These are phyloP conservation scores for Puccinia novopanici DNA, from an alignment of 1,284 basidiomycete species.

Conservation along the genomic window DNA sequence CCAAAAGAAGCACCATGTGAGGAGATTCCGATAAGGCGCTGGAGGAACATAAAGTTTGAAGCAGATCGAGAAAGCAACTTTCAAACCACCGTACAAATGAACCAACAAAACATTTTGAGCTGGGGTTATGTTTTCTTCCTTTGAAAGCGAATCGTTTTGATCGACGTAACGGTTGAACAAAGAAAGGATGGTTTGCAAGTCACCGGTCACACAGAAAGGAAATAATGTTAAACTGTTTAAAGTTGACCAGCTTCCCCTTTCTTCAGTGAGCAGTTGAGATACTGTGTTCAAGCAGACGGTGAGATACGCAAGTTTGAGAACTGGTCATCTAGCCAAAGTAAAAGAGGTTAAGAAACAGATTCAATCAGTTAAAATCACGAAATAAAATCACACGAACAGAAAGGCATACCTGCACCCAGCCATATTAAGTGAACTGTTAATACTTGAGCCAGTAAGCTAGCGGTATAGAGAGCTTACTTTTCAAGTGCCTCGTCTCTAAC, in stretches of 20 bases:
- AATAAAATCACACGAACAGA: slow-evolving; percentile 30
- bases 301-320: slow-evolving; percentile 59
- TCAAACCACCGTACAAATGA: slow-evolving; percentile 77
- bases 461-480: too few species aligned
- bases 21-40: slow-evolving; percentile 80
- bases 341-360: slow-evolving; percentile 59
- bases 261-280: slow-evolving; percentile 77
- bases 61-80: slow-evolving; percentile 76
- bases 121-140: slow-evolving; percentile 38
- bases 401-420: slow-evolving; percentile 64
- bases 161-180: slow-evolving; percentile 66
- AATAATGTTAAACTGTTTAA: slow-evolving; percentile 79
- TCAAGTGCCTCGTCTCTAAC: too few species aligned
- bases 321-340: slow-evolving; percentile 51
- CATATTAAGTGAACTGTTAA: slow-evolving; percentile 73
- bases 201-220: slow-evolving; percentile 73
- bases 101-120: slow-evolving; percentile 59
- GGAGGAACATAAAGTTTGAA: slow-evolving; percentile 75
- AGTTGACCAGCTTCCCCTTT: slow-evolving; percentile 57
- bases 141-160: slow-evolving; percentile 52
- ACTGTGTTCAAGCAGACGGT: slow-evolving; percentile 76
- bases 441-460: too few species aligned
- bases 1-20: slow-evolving; percentile 75
- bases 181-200: slow-evolving; percentile 70
- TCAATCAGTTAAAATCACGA: slow-evolving; percentile 36